Percentiles rank a stretch among this genome's conserved stretches.
Conservation (phyloP, 495 filamentous ascomycete species). For the Neurospora discreta region DNA sequence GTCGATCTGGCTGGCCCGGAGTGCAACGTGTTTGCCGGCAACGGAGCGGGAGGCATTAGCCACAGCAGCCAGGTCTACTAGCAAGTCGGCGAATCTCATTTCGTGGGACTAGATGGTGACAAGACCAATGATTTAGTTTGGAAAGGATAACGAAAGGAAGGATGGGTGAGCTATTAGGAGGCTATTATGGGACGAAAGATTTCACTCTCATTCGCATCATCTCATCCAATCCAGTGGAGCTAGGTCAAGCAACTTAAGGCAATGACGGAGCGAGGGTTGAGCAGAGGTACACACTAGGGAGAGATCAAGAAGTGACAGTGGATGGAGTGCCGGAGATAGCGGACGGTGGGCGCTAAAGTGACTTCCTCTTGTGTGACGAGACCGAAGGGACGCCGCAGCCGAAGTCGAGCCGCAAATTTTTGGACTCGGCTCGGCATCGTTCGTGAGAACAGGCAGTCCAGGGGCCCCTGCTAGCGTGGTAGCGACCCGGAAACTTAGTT, state of each 20-base stretch:
- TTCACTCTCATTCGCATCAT: neutral
- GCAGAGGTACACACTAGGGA: too few relatives aligned
- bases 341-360: neutral
- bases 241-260: neutral
- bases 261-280: neutral
- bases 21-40: slow-evolving; percentile 64
- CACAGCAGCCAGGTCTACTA: slow-evolving; percentile 72
- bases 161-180: neutral
- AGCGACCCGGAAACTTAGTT: slow-evolving; percentile 5
- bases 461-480: slow-evolving; percentile 12
- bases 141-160: neutral
- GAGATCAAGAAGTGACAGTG: neutral
- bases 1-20: slow-evolving; percentile 69
- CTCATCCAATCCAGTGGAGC: neutral
- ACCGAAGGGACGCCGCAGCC: neutral
- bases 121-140: neutral
- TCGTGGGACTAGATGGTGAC: neutral
- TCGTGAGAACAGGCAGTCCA: neutral
- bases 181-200: neutral
- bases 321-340: neutral
- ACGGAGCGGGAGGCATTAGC: slow-evolving; percentile 67
- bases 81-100: slow-evolving; percentile 39
- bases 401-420: neutral
- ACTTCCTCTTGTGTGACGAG: neutral
- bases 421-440: neutral